Percentiles rank a stretch among this genome's conserved stretches.
These are phyloP conservation scores for Didymella segeticola DNA, from an alignment of 2,329 filamentous ascomycete species.

Conservation along the genomic window DNA sequence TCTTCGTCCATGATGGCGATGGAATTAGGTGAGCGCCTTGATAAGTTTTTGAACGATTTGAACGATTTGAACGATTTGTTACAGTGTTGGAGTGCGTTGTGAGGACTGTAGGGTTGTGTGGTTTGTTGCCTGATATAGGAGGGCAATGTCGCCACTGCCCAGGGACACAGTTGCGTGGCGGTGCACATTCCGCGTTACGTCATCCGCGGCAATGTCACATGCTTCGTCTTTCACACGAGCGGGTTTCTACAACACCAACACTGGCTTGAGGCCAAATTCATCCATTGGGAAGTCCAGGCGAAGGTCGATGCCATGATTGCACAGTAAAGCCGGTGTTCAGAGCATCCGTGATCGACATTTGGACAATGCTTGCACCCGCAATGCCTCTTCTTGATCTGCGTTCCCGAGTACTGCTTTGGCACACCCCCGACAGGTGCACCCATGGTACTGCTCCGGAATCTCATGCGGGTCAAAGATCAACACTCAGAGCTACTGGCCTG, in stretches of 20 bases:
- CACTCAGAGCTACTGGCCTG: not conserved
- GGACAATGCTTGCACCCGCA: not conserved
- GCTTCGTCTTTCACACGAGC: not conserved
- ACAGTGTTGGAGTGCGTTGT: too few species aligned
- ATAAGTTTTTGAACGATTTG: not conserved
- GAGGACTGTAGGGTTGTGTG: too few species aligned
- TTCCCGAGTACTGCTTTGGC: conserved; percentile 1
- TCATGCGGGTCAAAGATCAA: not conserved
- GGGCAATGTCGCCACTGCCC: conserved; percentile 14
- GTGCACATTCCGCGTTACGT: conserved; percentile 16
- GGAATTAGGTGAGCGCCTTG: not conserved
- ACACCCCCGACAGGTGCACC: conserved; percentile 3
- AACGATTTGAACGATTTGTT: too few species aligned
- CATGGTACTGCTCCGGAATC: not conserved
- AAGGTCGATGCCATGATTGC: not conserved
- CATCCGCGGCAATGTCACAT: conserved; percentile 6
- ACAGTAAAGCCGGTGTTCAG: not conserved
- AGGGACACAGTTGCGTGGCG: conserved; percentile 18
- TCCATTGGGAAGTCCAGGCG: too few species aligned
- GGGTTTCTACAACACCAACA: not conserved
- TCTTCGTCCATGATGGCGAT: conserved; percentile 38
- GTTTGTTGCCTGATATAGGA: conserved; percentile 15
- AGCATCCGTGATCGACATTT: not conserved
- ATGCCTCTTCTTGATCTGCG: not conserved
- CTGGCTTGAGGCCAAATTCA: not conserved